These are phyloP conservation scores for Carex parvula DNA, from an alignment of 176 grass and related monocot genomes.

Conservation along the genomic window DNA sequence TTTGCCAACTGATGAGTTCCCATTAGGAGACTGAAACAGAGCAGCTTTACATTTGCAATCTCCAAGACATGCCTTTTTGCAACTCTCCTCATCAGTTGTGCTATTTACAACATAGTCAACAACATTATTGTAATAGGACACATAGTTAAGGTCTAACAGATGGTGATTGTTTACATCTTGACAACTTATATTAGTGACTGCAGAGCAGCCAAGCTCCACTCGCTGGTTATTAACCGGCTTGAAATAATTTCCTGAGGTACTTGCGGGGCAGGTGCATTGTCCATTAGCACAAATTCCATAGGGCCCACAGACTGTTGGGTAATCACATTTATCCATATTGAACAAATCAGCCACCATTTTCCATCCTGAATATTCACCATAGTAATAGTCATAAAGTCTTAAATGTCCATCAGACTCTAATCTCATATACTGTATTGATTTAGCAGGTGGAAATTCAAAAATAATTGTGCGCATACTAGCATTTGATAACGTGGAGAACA, in stretches of 20 bases:
- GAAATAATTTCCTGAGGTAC: neutral
- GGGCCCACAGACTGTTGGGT: neutral
- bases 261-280: neutral
- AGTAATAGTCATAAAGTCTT: neutral
- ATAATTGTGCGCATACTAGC: neutral
- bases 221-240: neutral
- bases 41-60: conserved; percentile 60
- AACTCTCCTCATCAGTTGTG: conserved; percentile 23
- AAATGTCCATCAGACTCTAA: neutral
- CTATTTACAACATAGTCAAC: too few species aligned
- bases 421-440: conserved; percentile 3
- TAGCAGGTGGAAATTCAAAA: neutral
- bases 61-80: conserved; percentile 32
- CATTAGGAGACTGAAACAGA: conserved; percentile 5
- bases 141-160: conserved; percentile 18
- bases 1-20: neutral
- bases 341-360: neutral
- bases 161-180: conserved; percentile 18
- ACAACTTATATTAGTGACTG: conserved; percentile 27
- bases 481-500: neutral
- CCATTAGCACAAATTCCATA: conserved; percentile 2
- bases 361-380: neutral
- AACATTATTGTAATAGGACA: neutral
- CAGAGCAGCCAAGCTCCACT: neutral
- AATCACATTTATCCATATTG: neutral